Evolutionary conservation across 495 filamentous ascomycete genomes (phyloP).

Genomic region (Patellaria atrata): DNA sequence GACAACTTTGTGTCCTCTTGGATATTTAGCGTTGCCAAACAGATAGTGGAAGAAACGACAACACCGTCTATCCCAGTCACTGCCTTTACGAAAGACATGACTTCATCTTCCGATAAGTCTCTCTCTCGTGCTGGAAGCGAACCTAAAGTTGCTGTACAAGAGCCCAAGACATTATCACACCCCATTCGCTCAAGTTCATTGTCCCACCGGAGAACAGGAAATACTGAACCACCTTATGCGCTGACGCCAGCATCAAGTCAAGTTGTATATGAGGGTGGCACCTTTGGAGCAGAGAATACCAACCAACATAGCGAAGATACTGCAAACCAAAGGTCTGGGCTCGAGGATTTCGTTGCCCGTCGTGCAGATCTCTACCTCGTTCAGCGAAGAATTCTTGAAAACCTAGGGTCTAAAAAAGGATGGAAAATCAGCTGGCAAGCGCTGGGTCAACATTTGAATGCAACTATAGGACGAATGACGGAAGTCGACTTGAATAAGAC

Average conservation of each 20-base stretch:
- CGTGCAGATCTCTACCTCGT: constrained; percentile 71
- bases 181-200: constrained; percentile 42
- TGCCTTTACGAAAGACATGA: constrained; percentile 29
- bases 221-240: constrained; percentile 16
- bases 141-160: constrained; percentile 31
- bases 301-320: constrained; percentile 5
- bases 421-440: constrained; percentile 69
- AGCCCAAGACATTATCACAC: constrained; percentile 51
- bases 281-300: constrained; percentile 13
- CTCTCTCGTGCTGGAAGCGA: constrained; percentile 30
- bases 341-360: constrained; percentile 69
- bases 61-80: constrained; percentile 34
- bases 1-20: constrained; percentile 78
- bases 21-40: constrained; percentile 63
- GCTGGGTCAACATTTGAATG: constrained; percentile 40
- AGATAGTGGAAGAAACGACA: constrained; percentile 62
- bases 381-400: constrained; percentile 62
- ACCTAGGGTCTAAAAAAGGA: constrained; percentile 52
- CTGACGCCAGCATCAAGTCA: constrained; percentile 11
- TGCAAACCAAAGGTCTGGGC: constrained; percentile 32
- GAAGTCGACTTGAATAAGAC: constrained; percentile 37
- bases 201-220: constrained; percentile 7
- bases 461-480: constrained; percentile 36
- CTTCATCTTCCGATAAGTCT: constrained; percentile 29
- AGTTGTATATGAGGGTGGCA: constrained; percentile 16